These are phyloP conservation scores for Tricholoma bakamatsutake DNA, from an alignment of 768 basidiomycete species.

Conservation along the genomic window DNA sequence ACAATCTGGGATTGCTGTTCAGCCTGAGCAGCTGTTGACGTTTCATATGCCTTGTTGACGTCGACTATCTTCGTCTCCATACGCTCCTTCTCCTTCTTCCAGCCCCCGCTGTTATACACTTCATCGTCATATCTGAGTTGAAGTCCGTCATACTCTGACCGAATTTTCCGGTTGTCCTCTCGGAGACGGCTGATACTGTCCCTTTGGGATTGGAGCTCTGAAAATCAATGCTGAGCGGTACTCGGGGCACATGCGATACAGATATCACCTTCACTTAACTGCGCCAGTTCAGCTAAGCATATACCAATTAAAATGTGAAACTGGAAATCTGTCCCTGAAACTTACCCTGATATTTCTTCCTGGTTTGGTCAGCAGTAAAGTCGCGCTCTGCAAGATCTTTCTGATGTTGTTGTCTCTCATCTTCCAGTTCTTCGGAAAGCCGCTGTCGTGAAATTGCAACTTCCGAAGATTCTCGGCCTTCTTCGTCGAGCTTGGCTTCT, in stretches of 20 bases:
- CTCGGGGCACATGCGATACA: background rate
- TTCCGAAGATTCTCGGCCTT: conserved; percentile 61
- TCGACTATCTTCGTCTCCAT: conserved; percentile 79
- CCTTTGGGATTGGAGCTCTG: conserved; percentile 74
- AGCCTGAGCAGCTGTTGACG: conserved; percentile 61
- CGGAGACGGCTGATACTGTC: conserved; percentile 71
- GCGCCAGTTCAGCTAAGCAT: conserved; percentile 62
- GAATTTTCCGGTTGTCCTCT: conserved; percentile 74
- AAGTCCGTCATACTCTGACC: conserved; percentile 71
- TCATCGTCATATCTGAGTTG: conserved; percentile 75
- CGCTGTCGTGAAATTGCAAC: conserved; percentile 58
- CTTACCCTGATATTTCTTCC: conserved; percentile 82
- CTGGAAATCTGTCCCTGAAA: background rate
- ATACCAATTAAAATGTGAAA: background rate
- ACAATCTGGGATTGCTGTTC: conserved; percentile 86
- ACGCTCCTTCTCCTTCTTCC: conserved; percentile 87
- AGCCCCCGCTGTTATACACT: conserved; percentile 67
- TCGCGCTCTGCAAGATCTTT: conserved; percentile 79
- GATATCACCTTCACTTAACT: conserved; percentile 65
- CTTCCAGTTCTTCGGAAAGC: conserved; percentile 71
- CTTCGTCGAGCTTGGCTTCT: conserved; percentile 59
- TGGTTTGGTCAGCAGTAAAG: conserved; percentile 72
- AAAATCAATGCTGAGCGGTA: background rate
- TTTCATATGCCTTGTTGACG: conserved; percentile 69
- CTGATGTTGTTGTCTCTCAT: conserved; percentile 71